A percentile compares a stretch with the other conserved stretches of the same genome.
Evolutionary conservation across 2,329 filamentous ascomycete genomes (phyloP).

Genomic region (Cladosporium sp.): DNA sequence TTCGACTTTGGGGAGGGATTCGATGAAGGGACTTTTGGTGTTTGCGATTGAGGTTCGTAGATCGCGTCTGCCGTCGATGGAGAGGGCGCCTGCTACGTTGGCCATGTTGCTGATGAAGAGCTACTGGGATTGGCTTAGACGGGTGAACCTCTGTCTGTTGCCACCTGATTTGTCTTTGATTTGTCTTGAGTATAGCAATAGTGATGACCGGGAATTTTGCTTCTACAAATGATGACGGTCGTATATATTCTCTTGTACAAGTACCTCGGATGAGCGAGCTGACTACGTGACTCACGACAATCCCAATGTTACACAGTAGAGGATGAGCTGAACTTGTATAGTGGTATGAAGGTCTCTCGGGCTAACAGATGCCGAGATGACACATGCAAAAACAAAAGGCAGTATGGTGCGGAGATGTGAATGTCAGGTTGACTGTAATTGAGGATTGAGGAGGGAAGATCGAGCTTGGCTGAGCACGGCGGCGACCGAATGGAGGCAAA

Average conservation of each 20-base stretch:
- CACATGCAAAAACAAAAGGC: not conserved
- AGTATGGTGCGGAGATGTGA: no score
- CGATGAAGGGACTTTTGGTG: slow-evolving; percentile 37
- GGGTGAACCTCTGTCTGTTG: not conserved
- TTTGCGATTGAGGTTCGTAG: slow-evolving; percentile 6
- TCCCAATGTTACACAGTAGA: not conserved
- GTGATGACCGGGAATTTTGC: not conserved
- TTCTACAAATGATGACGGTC: not conserved
- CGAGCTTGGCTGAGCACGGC: not conserved
- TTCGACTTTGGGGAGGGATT: slow-evolving; percentile 48
- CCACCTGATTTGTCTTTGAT: not conserved
- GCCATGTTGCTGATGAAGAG: slow-evolving; percentile 1
- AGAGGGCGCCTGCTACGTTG: slow-evolving; percentile 21
- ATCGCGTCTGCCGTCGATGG: slow-evolving; percentile 15
- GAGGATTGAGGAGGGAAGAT: not conserved
- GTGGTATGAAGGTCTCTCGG: not conserved
- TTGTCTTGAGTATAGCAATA: not conserved
- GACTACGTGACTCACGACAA: not conserved
- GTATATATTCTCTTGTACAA: not conserved
- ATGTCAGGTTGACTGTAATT: no score
- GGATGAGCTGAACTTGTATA: not conserved
- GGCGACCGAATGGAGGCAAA: not conserved
- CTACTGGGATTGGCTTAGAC: not conserved
- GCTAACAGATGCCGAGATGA: not conserved
- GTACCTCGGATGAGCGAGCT: not conserved